phyloP scores from a whole-genome alignment of 2,329 filamentous ascomycete genomes.

The Epichloe aotearoae region DNA sequence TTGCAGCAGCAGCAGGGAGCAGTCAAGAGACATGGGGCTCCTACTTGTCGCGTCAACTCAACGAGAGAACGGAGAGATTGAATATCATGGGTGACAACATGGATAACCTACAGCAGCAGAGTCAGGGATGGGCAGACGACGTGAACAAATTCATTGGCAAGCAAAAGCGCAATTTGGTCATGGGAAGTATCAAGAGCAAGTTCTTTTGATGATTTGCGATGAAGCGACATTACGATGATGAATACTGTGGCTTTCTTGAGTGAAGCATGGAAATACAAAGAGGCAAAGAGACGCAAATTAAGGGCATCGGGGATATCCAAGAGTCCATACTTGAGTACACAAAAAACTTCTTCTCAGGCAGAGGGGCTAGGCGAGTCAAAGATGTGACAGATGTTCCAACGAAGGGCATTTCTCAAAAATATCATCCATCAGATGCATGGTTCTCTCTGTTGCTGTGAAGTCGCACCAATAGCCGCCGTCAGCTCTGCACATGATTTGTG shows the following conservation, averaged over 20 bases:
- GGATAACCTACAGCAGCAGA: conserved; percentile 69
- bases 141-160: conserved; percentile 74
- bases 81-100: conserved; percentile 73
- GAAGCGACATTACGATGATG: not conserved
- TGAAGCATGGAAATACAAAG: not conserved
- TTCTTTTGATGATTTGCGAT: conserved; percentile 25
- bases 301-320: too few species aligned
- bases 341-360: not conserved
- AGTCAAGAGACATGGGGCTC: conserved; percentile 54
- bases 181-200: conserved; percentile 54
- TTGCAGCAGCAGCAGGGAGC: conserved; percentile 11
- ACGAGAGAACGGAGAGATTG: conserved; percentile 81
- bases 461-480: conserved; percentile 12
- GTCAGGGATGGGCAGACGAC: conserved; percentile 72
- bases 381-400: conserved; percentile 6
- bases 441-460: conserved; percentile 5
- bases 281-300: too few species aligned
- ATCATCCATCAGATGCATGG: conserved; percentile 6
- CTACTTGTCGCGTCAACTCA: conserved; percentile 75
- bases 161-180: conserved; percentile 75
- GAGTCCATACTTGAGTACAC: not conserved
- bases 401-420: conserved; percentile 8
- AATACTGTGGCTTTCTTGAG: not conserved
- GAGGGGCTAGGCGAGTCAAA: too few species aligned
- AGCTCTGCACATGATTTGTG: conserved; percentile 9